These are phyloP conservation scores for Trichoderma lentiforme DNA, from an alignment of 2,329 filamentous ascomycete species.

Conservation along the genomic window DNA sequence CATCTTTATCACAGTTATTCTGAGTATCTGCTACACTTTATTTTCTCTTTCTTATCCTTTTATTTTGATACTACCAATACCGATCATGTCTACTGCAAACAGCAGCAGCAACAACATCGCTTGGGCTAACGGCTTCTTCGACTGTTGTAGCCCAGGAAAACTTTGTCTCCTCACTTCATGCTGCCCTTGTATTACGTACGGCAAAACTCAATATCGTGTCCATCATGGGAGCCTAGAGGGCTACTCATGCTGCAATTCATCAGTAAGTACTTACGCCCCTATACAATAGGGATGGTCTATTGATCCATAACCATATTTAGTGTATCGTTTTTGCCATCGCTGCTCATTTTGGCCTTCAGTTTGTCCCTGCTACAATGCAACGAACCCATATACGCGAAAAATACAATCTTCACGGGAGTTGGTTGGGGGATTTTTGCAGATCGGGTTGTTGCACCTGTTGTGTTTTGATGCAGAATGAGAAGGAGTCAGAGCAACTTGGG, in stretches of 20 bases:
- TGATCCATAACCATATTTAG: conserved; percentile 25
- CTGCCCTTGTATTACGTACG: conserved; percentile 46
- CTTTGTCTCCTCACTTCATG: conserved; percentile 44
- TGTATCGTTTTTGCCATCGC: conserved; percentile 43
- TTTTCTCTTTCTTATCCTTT: too few species aligned
- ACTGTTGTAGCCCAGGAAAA: conserved; percentile 43
- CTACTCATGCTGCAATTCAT: conserved; percentile 46
- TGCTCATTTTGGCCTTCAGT: conserved; percentile 38
- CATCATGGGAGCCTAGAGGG: conserved; percentile 39
- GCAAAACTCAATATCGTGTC: conserved; percentile 46
- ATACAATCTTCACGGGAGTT: conserved; percentile 44
- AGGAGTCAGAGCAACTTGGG: conserved; percentile 39
- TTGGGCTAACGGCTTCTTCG: conserved; percentile 38
- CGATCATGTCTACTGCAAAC: too few species aligned
- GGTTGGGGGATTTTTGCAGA: conserved; percentile 39
- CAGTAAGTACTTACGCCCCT: conserved; percentile 32
- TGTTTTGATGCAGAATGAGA: conserved; percentile 44
- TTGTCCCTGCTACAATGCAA: conserved; percentile 44
- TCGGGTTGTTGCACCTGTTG: conserved; percentile 47
- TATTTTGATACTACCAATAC: too few species aligned
- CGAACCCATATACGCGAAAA: conserved; percentile 43
- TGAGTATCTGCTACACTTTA: too few species aligned
- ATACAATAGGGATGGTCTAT: neutral
- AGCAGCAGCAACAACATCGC: neutral
- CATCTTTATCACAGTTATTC: too few species aligned